A percentile compares a stretch with the other conserved stretches of the same genome.
Conservation (phyloP, 371 early-diverging fungal genomes). For the Circinella minor region DNA sequence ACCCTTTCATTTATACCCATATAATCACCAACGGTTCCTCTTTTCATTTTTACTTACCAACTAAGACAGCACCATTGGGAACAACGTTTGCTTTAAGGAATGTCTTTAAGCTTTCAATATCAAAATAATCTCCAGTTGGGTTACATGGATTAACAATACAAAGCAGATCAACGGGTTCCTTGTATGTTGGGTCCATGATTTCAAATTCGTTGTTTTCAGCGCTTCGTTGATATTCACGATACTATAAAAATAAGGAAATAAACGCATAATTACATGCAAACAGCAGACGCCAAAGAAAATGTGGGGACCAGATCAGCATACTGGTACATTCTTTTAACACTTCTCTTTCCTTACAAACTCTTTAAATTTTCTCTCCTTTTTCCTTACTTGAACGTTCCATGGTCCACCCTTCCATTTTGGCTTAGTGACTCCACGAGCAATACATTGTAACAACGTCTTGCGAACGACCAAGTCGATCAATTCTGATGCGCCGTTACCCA, state of each 20-base stretch:
- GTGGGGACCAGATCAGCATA: neutral
- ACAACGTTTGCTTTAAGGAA: conserved; percentile 73
- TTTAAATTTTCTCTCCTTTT: neutral
- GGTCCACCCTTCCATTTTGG: conserved; percentile 84
- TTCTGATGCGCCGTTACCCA: conserved; percentile 90
- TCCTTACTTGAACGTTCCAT: conserved; percentile 70
- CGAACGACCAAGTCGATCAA: conserved; percentile 84
- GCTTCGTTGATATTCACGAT: conserved; percentile 86
- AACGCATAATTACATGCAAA: neutral
- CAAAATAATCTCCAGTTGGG: conserved; percentile 85
- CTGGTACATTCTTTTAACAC: too few relatives aligned
- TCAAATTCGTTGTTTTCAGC: conserved; percentile 73
- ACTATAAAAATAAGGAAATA: conserved; percentile 43
- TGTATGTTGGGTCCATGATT: conserved; percentile 60
- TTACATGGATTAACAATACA: conserved; percentile 90
- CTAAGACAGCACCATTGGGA: conserved; percentile 73
- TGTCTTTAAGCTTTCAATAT: conserved; percentile 64
- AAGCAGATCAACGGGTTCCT: conserved; percentile 62
- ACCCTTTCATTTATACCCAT: too few relatives aligned
- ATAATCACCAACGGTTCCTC: neutral
- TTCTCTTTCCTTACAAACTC: neutral
- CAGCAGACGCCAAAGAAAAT: neutral
- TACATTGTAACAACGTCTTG: conserved; percentile 61
- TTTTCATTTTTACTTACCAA: conserved; percentile 51
- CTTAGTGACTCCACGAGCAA: conserved; percentile 22